Evolutionary conservation across 441 rosid genomes (phyloP).

Genomic region (Syzygium malaccense): DNA sequence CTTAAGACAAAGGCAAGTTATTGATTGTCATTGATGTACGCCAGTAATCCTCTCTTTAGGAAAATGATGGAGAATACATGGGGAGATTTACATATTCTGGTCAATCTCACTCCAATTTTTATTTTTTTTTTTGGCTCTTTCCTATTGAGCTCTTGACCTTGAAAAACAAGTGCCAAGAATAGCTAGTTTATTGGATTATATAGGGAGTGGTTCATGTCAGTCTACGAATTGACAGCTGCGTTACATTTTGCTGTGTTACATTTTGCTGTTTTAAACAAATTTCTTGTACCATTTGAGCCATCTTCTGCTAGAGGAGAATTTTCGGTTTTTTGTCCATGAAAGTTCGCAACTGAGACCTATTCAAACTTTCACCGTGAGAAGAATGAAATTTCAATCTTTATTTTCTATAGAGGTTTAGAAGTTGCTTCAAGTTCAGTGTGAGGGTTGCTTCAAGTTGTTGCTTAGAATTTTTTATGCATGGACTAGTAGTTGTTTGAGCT

Average conservation of each 20-base stretch:
- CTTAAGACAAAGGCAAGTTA: slow-evolving; percentile 71
- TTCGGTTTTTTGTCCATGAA: background rate
- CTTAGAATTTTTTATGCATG: background rate
- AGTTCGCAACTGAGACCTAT: background rate
- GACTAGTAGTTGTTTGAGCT: background rate
- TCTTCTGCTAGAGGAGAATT: background rate
- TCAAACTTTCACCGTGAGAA: background rate
- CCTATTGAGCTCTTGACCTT: background rate
- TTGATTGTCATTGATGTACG: background rate
- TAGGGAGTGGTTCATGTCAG: background rate
- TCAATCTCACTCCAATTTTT: background rate
- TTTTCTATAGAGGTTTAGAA: background rate
- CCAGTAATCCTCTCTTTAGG: background rate
- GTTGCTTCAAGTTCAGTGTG: background rate
- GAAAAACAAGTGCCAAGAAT: background rate
- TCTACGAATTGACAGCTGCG: background rate
- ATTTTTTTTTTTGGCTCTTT: background rate
- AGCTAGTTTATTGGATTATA: background rate
- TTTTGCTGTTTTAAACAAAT: background rate
- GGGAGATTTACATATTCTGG: background rate
- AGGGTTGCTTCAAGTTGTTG: background rate
- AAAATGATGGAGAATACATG: background rate
- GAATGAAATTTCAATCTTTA: background rate
- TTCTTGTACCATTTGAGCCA: background rate
- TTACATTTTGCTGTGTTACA: background rate